These are phyloP conservation scores for Penicillium digitatum DNA, from an alignment of 2,329 filamentous ascomycete genomes.

Conservation along the genomic window DNA sequence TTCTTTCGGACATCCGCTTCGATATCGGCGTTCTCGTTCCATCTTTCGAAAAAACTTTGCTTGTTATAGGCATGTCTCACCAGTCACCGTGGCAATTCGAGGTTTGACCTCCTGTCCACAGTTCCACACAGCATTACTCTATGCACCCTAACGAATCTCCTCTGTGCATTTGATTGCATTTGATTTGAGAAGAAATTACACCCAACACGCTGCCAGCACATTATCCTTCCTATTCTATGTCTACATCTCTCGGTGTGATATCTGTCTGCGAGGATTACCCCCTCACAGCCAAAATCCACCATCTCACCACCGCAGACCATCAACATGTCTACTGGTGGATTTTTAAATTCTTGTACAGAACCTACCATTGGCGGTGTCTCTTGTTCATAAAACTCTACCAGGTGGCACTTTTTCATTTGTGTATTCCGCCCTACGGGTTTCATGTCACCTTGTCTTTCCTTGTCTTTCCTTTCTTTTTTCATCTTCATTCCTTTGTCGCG, in stretches of 20 bases:
- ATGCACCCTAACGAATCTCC: slow-evolving; percentile 2
- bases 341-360: slow-evolving; percentile 8
- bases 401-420: not conserved
- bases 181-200: not conserved
- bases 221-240: not conserved
- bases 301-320: not conserved
- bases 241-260: not conserved
- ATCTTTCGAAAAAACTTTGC: not conserved
- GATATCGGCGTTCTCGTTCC: not conserved
- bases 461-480: not conserved
- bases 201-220: not conserved
- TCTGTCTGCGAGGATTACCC: not conserved
- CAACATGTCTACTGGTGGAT: not conserved
- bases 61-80: not conserved
- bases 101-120: not conserved
- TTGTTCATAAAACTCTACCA: slow-evolving; percentile 2
- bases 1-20: not conserved
- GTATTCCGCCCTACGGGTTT: not conserved
- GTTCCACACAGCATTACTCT: not conserved
- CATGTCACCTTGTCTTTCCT: not conserved
- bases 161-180: not conserved
- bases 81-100: not conserved
- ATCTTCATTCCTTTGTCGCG: not conserved
- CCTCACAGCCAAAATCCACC: not conserved
- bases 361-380: slow-evolving; percentile 5